These are phyloP conservation scores for Zoysia pacifica DNA, from an alignment of 176 grass and related monocot genomes.

Conservation along the genomic window DNA sequence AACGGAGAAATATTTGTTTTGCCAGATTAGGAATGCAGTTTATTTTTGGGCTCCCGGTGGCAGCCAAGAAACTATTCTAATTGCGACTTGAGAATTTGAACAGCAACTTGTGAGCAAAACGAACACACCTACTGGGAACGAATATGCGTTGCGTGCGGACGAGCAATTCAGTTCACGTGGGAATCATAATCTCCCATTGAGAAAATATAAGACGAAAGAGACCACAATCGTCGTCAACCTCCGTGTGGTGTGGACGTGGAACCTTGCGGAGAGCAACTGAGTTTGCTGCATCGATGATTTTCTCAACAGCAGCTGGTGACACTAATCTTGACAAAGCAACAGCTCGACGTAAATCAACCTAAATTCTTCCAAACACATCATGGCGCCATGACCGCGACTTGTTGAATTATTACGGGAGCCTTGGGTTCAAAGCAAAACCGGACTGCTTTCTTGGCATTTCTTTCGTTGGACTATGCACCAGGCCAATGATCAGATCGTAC, in stretches of 20 bases:
- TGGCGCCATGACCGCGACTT: slow-evolving; percentile 7
- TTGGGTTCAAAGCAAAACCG: slow-evolving; percentile 53
- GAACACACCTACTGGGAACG: no score
- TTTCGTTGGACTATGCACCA: no score
- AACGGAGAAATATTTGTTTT: no score
- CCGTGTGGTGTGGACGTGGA: neutral
- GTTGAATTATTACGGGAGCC: slow-evolving; percentile 18
- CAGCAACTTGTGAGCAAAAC: no score
- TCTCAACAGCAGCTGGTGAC: slow-evolving; percentile 18
- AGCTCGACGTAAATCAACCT: neutral
- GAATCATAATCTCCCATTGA: neutral
- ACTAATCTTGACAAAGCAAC: no score
- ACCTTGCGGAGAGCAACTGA: slow-evolving; percentile 6
- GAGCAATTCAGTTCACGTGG: slow-evolving; percentile 22
- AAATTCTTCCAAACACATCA: slow-evolving; percentile 37
- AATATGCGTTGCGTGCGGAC: no score
- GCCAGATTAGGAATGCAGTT: no score
- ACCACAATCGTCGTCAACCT: neutral
- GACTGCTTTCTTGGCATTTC: slow-evolving; percentile 32
- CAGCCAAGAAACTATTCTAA: no score
- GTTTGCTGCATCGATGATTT: slow-evolving; percentile 9
- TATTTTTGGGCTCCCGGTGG: no score
- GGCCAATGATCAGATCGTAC: no score
- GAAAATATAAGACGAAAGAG: neutral
- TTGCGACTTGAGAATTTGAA: no score